Evolutionary conservation across 1,284 basidiomycete species (phyloP).

Genomic region (Ustilago trichophora): DNA sequence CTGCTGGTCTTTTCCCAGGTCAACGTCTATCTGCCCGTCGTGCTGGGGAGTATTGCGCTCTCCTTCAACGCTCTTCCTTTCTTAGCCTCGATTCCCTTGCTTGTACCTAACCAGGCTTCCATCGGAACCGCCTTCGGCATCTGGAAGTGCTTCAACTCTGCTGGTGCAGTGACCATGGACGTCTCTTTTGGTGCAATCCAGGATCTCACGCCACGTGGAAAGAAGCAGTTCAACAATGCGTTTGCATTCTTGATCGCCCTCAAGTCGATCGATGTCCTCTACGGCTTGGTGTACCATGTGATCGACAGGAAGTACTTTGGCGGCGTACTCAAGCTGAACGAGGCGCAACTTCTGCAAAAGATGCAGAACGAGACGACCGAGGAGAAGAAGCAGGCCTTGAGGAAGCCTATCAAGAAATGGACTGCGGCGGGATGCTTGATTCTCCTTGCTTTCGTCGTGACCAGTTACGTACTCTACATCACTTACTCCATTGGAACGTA

Average conservation of each 20-base stretch:
- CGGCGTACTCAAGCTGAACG: conserved; percentile 63
- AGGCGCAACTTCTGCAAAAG: conserved; percentile 43
- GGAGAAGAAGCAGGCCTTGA: conserved; percentile 26
- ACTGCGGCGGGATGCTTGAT: conserved; percentile 28
- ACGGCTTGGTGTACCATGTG: conserved; percentile 65
- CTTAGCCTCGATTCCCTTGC: conserved; percentile 67
- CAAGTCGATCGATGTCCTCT: conserved; percentile 67
- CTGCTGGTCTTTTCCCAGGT: conserved; percentile 68
- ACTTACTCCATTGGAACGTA: conserved; percentile 43
- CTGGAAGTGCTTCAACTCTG: conserved; percentile 68
- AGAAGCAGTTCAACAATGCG: conserved; percentile 66
- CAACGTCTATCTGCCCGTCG: conserved; percentile 66
- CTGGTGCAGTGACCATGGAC: conserved; percentile 66
- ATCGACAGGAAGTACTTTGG: conserved; percentile 62
- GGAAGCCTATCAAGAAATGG: conserved; percentile 36
- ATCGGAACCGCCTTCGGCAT: conserved; percentile 69
- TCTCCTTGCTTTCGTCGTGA: conserved; percentile 37
- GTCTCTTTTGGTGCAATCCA: conserved; percentile 68
- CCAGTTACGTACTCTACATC: conserved; percentile 49
- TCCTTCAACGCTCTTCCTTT: conserved; percentile 67
- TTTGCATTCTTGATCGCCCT: conserved; percentile 68
- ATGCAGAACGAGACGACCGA: conserved; percentile 50
- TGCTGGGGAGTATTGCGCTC: conserved; percentile 67
- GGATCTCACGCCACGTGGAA: conserved; percentile 62
- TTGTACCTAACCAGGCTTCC: conserved; percentile 66